A percentile compares a stretch with the other conserved stretches of the same genome.
These are phyloP conservation scores for Exserohilum turcica DNA, from an alignment of 2,329 filamentous ascomycete genomes.

Conservation along the genomic window DNA sequence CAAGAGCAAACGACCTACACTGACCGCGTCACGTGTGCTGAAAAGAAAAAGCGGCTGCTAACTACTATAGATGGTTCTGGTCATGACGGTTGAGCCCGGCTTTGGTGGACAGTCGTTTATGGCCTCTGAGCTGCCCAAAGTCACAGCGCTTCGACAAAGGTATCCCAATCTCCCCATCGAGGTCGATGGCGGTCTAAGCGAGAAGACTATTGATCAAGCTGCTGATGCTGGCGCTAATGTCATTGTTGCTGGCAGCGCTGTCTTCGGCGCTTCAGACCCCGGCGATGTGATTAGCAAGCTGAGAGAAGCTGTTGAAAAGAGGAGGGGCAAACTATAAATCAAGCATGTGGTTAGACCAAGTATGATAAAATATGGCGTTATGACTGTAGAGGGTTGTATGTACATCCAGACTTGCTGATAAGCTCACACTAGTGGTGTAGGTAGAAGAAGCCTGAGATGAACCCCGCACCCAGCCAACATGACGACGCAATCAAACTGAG, in stretches of 20 bases:
- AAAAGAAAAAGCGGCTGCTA: constrained; percentile 5
- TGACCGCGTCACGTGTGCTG: neutral
- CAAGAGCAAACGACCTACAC: constrained; percentile 6
- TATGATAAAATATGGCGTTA: neutral
- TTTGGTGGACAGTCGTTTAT: constrained; percentile 99
- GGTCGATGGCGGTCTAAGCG: constrained; percentile 89
- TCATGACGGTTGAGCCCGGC: constrained; percentile 98
- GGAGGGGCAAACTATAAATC: constrained; percentile 46
- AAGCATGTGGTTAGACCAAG: neutral
- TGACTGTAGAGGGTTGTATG: neutral
- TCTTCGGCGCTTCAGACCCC: constrained; percentile 91
- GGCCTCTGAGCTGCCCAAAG: constrained; percentile 93
- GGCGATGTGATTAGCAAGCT: constrained; percentile 83
- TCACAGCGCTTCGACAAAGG: constrained; percentile 76
- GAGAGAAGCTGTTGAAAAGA: constrained; percentile 75
- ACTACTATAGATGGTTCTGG: constrained; percentile 80
- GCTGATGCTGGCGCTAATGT: constrained; percentile 97
- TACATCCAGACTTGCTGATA: neutral
- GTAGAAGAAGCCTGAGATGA: neutral
- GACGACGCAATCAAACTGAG: neutral
- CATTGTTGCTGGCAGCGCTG: constrained; percentile 94
- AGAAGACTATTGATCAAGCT: constrained; percentile 88
- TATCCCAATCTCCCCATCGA: constrained; percentile 97
- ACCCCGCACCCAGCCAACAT: neutral
- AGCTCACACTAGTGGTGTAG: constrained; percentile 6